Base-by-base conservation (phyloP, 2,329 filamentous ascomycete genomes). In the Fusarium gaditjirri region DNA sequence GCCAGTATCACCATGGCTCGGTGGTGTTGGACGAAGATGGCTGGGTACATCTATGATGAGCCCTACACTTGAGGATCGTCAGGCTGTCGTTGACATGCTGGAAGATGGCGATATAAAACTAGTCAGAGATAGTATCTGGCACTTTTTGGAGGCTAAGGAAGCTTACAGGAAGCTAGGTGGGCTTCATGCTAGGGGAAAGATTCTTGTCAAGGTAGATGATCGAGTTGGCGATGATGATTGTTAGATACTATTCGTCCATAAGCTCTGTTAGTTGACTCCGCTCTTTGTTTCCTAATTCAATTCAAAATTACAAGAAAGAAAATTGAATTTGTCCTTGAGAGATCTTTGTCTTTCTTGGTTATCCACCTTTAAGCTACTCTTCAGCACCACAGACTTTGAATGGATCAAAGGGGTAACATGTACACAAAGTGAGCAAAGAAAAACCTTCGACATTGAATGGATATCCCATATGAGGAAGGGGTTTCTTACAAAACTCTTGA, bases 21-120 rank as follows among this genome's bases (percentile, higher is more conserved):
- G 82, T 14, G 82, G 82, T 53, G 79, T 77, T 14, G 82, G 81
- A 29, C 74, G 83, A n/a, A 75, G 69, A 57, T 84, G 78, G 77
- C 61, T 74, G 21, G 78, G 75, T 67, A 79, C 78, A 16, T 77
- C 72, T n/a, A 80, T 79, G 75, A 81, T 80, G 80, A 77, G 63
- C 31, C 78, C 80, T 4, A 79, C 78, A 41, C 70, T 77, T 29
- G 76, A 78, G 41, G 75, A 80, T 58, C 75, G 83, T 50, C 74
- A 81, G 71, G 68, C 75, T 13, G 59, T 85, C 23, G 71, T 78
- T 3, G 73, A 75, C 17, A 77, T 84, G 53, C 9, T 62, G 19
- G 59, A 42, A 6, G 29, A 4, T 41, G 53, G 42, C 8, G 59
- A 62, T 11, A 47, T 62, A 25, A 35, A 17, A 2, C 27, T 59